Evolutionary conservation across 1,284 basidiomycete genomes (phyloP).

Genomic region (Apiotrichum domesticum): DNA sequence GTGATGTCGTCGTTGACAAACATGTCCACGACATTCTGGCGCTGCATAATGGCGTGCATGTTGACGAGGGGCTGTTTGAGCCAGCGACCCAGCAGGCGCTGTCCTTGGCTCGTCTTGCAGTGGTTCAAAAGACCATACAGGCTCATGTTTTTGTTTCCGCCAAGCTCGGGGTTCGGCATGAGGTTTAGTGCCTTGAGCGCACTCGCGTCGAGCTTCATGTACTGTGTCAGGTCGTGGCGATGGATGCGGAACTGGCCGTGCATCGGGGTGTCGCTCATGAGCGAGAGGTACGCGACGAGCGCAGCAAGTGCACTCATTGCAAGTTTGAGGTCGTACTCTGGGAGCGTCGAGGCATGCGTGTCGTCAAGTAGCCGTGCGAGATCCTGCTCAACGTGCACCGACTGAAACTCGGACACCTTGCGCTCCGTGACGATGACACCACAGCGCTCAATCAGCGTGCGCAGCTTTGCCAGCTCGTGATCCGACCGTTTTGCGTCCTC

Average conservation of each 20-base stretch:
- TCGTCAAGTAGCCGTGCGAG: slow-evolving; percentile 66
- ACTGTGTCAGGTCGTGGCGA: slow-evolving; percentile 87
- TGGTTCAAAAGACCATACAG: slow-evolving; percentile 85
- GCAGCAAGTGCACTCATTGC: slow-evolving; percentile 78
- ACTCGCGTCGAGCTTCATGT: slow-evolving; percentile 92
- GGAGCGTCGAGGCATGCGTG: slow-evolving; percentile 49
- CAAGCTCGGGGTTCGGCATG: slow-evolving; percentile 62
- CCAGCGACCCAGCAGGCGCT: slow-evolving; percentile 86
- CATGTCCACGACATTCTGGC: slow-evolving; percentile 80
- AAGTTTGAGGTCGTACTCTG: slow-evolving; percentile 70
- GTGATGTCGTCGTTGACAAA: slow-evolving; percentile 74
- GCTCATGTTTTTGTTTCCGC: slow-evolving; percentile 67
- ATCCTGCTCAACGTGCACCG: slow-evolving; percentile 78
- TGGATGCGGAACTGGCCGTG: slow-evolving; percentile 73
- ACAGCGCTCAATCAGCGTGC: slow-evolving; percentile 79
- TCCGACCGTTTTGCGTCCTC: slow-evolving; percentile 56
- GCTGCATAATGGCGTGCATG: slow-evolving; percentile 78
- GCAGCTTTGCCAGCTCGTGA: slow-evolving; percentile 77
- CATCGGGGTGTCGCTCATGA: slow-evolving; percentile 76
- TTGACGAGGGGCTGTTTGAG: slow-evolving; percentile 95
- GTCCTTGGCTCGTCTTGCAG: slow-evolving; percentile 94
- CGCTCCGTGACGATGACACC: slow-evolving; percentile 84
- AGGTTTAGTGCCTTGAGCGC: slow-evolving; percentile 86
- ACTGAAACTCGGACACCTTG: slow-evolving; percentile 76
- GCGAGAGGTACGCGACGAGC: slow-evolving; percentile 72